phyloP scores from a whole-genome alignment of 1,284 basidiomycete species.

The Ganoderma lingzhi region DNA sequence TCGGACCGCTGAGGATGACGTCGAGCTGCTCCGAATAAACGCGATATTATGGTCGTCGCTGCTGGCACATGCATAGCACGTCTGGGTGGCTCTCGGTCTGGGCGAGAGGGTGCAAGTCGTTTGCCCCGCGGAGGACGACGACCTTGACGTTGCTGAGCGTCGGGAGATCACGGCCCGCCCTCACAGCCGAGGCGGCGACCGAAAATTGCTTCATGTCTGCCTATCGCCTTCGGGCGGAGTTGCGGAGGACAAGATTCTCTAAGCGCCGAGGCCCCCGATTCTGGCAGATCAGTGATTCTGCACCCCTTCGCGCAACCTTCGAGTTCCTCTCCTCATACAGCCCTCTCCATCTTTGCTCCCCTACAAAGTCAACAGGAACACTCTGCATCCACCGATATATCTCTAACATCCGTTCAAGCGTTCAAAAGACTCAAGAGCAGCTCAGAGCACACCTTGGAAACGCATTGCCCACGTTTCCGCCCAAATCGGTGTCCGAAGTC shows the following conservation, averaged over 20 bases:
- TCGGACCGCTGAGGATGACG: neutral
- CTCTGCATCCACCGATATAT: neutral
- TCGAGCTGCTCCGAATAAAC: neutral
- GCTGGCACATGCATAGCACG: neutral
- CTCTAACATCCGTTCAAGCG: neutral
- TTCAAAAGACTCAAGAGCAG: neutral
- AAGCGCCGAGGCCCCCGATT: conserved; percentile 12
- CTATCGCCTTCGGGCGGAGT: conserved; percentile 12
- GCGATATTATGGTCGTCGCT: neutral
- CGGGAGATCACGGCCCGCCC: neutral
- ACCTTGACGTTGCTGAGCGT: conserved; percentile 1
- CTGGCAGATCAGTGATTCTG: conserved; percentile 32
- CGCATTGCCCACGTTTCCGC: neutral
- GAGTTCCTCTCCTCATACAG: conserved; percentile 14
- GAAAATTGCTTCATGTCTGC: neutral
- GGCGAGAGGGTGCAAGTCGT: neutral
- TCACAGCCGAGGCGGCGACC: neutral
- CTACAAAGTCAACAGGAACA: neutral
- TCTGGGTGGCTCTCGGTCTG: neutral
- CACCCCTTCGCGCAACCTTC: conserved; percentile 10
- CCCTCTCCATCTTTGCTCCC: conserved; percentile 12
- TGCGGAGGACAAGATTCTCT: neutral
- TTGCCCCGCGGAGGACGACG: neutral
- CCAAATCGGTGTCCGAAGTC: conserved; percentile 40
- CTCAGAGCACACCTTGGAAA: neutral